Evolutionary conservation across 495 filamentous ascomycete genomes (phyloP).

Genomic region (Neurospora hispaniola): DNA sequence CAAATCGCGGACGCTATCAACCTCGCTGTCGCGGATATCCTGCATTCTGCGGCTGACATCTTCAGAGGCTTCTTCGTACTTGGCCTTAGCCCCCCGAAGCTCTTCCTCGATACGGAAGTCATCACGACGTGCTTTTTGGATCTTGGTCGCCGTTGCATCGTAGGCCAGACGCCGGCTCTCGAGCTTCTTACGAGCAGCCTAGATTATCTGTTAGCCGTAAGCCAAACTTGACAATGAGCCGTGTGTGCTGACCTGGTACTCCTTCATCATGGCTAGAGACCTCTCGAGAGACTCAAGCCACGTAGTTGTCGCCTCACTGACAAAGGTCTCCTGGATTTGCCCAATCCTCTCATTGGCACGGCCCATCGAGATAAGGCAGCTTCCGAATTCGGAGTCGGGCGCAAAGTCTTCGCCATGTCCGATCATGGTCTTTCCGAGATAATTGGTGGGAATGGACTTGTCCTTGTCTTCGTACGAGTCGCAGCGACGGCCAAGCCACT

Average conservation of each 20-base stretch:
- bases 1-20: constrained; percentile 72
- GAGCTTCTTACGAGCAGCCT: constrained; percentile 88
- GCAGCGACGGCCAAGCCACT: constrained; percentile 77
- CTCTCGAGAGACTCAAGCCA: constrained; percentile 91
- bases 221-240: background rate
- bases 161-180: constrained; percentile 84
- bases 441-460: constrained; percentile 69
- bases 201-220: constrained; percentile 8
- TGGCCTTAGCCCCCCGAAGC: constrained; percentile 79
- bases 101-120: constrained; percentile 93
- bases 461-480: constrained; percentile 74
- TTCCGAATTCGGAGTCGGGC: constrained; percentile 82
- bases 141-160: constrained; percentile 81
- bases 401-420: constrained; percentile 92
- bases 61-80: constrained; percentile 92
- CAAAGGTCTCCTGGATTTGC: constrained; percentile 76
- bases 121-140: constrained; percentile 88
- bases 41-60: constrained; percentile 91
- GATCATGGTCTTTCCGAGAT: constrained; percentile 82
- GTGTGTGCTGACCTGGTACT: constrained; percentile 59
- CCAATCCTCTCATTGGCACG: constrained; percentile 81
- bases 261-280: constrained; percentile 90
- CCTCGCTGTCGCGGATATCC: constrained; percentile 88
- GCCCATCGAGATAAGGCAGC: constrained; percentile 73
- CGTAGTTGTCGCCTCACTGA: constrained; percentile 66